These are phyloP conservation scores for Tetrahymena borealis DNA, from an alignment of 73 alveolate genomes.

Conservation along the genomic window DNA sequence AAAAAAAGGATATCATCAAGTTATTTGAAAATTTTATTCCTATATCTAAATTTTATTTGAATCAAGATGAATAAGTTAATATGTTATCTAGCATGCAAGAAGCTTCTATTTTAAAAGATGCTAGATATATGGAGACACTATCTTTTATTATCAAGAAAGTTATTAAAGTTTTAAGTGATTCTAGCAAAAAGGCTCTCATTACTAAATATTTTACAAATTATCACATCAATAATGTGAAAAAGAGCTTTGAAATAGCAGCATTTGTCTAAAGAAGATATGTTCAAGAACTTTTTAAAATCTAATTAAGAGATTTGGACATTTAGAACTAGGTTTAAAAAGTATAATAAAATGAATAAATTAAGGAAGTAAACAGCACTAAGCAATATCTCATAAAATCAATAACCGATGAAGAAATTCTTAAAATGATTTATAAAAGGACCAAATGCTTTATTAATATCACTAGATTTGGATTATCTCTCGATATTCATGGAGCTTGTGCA, in stretches of 20 bases:
- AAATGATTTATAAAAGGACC: background rate
- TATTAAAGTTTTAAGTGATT: background rate
- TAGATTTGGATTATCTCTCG: background rate
- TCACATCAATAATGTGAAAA: background rate
- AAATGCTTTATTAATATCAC: background rate
- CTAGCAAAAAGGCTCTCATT: background rate
- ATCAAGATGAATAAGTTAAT: background rate
- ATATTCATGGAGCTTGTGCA: background rate
- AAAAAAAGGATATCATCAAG: background rate
- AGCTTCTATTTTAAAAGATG: background rate
- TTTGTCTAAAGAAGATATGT: background rate
- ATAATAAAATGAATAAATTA: too few relatives aligned
- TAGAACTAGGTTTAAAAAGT: background rate
- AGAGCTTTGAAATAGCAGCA: background rate
- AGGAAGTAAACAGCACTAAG: background rate
- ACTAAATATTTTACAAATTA: background rate
- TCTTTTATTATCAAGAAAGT: background rate
- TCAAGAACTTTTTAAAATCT: background rate
- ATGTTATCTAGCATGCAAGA: background rate
- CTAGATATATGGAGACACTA: background rate
- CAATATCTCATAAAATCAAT: background rate
- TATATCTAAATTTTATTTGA: background rate
- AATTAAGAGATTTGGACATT: background rate
- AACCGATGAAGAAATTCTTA: background rate
- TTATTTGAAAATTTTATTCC: background rate